Percentiles rank a stretch among this genome's conserved stretches.
These are phyloP conservation scores for Clavaria fumosa DNA, from an alignment of 768 basidiomycete genomes.

Conservation along the genomic window DNA sequence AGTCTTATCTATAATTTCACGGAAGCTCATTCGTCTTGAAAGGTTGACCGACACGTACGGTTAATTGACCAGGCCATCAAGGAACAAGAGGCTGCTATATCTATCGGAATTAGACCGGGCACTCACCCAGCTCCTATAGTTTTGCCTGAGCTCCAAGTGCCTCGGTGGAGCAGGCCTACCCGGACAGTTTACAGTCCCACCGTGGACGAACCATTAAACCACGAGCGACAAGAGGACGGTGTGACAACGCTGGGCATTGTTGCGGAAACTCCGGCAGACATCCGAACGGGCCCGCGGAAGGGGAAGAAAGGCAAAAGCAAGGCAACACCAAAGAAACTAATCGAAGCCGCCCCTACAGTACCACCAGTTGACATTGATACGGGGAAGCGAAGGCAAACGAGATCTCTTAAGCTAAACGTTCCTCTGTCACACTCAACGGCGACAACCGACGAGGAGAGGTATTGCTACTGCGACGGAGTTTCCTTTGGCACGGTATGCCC, in stretches of 20 bases:
- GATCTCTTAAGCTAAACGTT: constrained; percentile 24
- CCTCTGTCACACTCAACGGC: constrained; percentile 10
- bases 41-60: constrained; percentile 73
- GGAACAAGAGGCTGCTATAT: constrained; percentile 40
- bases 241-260: constrained; percentile 5
- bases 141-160: constrained; percentile 46
- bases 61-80: constrained; percentile 63
- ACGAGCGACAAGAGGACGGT: too few relatives aligned
- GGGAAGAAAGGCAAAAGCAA: constrained; percentile 13
- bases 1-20: background rate
- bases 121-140: constrained; percentile 31
- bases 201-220: constrained; percentile 8
- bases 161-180: constrained; percentile 33
- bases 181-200: constrained; percentile 30
- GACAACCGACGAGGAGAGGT: constrained; percentile 41
- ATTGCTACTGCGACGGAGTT: constrained; percentile 70
- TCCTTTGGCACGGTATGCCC: constrained; percentile 63
- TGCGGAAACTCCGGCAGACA: too few relatives aligned
- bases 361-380: constrained; percentile 4
- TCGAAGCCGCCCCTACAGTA: constrained; percentile 13
- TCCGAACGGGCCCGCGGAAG: too few relatives aligned
- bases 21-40: background rate
- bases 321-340: constrained; percentile 2
- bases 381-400: constrained; percentile 10
- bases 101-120: constrained; percentile 36